Conservation (phyloP, 169 alveolate genomes). For the Cryptosporidium baileyi region DNA sequence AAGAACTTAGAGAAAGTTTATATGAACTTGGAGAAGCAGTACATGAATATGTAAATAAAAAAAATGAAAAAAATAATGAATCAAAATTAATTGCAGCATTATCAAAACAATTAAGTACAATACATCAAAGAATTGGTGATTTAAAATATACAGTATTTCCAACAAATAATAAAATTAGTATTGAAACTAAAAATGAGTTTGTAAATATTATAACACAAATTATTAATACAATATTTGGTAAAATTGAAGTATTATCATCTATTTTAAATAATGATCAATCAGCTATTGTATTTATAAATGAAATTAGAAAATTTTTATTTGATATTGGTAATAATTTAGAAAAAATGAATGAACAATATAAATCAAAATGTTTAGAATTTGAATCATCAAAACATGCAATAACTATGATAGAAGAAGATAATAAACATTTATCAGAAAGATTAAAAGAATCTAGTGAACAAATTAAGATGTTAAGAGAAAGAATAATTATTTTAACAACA, state of each 20-base stretch:
- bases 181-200: constrained; percentile 10
- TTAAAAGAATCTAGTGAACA: constrained; percentile 61
- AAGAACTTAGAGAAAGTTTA: constrained; percentile 49
- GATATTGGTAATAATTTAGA: constrained; percentile 26
- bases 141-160: neutral
- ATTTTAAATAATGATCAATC: constrained; percentile 13
- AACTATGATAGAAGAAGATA: constrained; percentile 35
- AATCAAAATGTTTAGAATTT: constrained; percentile 25
- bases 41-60: constrained; percentile 51
- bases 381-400: constrained; percentile 29
- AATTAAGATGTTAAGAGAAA: constrained; percentile 45
- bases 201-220: constrained; percentile 11
- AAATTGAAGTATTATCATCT: constrained; percentile 27
- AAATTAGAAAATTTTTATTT: constrained; percentile 39
- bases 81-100: constrained; percentile 59
- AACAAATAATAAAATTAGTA: neutral
- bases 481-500: constrained; percentile 39
- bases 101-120: constrained; percentile 29
- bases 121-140: constrained; percentile 51
- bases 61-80: constrained; percentile 31
- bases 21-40: constrained; percentile 66
- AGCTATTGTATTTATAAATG: constrained; percentile 24
- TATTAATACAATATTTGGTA: constrained; percentile 4
- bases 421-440: constrained; percentile 52
- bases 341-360: constrained; percentile 9